These are phyloP conservation scores for Decorospora gaudefroyi DNA, from an alignment of 2,329 filamentous ascomycete species.

Conservation along the genomic window DNA sequence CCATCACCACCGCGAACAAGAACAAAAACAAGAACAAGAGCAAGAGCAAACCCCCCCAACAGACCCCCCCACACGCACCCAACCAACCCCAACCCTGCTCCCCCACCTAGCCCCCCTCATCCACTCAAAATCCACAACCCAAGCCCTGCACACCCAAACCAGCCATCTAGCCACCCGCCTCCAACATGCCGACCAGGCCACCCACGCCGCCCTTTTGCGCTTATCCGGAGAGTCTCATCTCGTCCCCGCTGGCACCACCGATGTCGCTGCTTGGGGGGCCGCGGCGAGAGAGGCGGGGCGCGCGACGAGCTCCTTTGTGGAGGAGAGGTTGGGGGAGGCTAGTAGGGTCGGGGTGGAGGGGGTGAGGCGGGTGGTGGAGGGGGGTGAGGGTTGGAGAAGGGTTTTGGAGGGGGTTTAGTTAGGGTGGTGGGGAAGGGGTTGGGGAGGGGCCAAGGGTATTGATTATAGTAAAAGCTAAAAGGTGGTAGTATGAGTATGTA, in stretches of 20 bases:
- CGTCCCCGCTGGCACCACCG: conserved; percentile 39
- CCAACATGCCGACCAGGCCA: conserved; percentile 36
- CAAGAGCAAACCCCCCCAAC: conserved; percentile 20
- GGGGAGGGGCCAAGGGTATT: neutral
- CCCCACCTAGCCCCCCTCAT: conserved; percentile 39
- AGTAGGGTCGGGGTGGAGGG: conserved; percentile 31
- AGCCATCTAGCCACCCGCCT: conserved; percentile 43
- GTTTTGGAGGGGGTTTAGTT: conserved; percentile 8
- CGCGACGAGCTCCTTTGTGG: conserved; percentile 24
- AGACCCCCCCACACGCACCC: conserved; percentile 1
- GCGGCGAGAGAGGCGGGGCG: conserved; percentile 29
- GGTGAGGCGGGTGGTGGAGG: conserved; percentile 34
- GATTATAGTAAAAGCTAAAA: neutral
- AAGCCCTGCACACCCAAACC: conserved; percentile 44
- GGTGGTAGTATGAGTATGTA: neutral
- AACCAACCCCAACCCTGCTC: conserved; percentile 34
- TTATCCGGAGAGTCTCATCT: conserved; percentile 49
- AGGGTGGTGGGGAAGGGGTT: neutral
- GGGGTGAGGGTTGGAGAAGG: conserved; percentile 36
- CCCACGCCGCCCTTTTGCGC: conserved; percentile 36
- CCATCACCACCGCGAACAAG: neutral
- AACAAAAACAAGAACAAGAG: neutral
- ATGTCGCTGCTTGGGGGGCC: conserved; percentile 34
- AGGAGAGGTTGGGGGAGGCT: conserved; percentile 25
- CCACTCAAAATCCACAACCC: conserved; percentile 24